Conservation (phyloP, 495 filamentous ascomycete genomes). For the Penicillium desertorum region DNA sequence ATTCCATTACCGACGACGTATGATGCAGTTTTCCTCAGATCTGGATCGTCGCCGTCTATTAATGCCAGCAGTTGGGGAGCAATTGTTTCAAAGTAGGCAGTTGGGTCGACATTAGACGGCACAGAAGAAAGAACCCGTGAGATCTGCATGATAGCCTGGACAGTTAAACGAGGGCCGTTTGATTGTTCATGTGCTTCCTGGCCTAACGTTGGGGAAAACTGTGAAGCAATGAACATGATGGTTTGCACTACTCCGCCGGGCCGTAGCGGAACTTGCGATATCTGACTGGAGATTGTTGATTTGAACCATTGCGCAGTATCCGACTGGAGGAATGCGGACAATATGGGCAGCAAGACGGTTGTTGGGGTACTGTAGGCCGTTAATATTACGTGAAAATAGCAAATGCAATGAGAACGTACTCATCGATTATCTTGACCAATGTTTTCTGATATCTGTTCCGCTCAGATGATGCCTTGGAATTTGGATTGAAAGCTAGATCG, state of each 20-base stretch:
- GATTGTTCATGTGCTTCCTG: slow-evolving; percentile 39
- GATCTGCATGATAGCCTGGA: slow-evolving; percentile 68
- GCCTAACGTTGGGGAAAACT: slow-evolving; percentile 49
- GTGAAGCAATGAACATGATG: slow-evolving; percentile 68
- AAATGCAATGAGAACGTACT: slow-evolving; percentile 32
- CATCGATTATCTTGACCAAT: slow-evolving; percentile 41
- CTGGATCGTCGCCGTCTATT: slow-evolving; percentile 63
- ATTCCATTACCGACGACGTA: slow-evolving; percentile 76
- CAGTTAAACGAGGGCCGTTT: slow-evolving; percentile 63
- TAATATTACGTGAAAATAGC: slow-evolving; percentile 12
- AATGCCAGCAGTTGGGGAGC: slow-evolving; percentile 65
- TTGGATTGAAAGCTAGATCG: slow-evolving; percentile 45
- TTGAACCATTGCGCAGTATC: slow-evolving; percentile 50
- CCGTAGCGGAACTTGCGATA: slow-evolving; percentile 66
- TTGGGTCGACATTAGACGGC: slow-evolving; percentile 56
- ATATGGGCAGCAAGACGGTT: slow-evolving; percentile 42
- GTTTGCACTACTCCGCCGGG: slow-evolving; percentile 63
- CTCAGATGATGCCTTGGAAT: slow-evolving; percentile 18
- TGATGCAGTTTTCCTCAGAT: slow-evolving; percentile 64
- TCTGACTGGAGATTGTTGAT: slow-evolving; percentile 46
- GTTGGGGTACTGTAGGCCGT: slow-evolving; percentile 40
- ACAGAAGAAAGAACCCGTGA: slow-evolving; percentile 62
- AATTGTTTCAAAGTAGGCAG: slow-evolving; percentile 61
- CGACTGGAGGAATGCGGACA: slow-evolving; percentile 49
- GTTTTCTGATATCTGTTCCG: slow-evolving; percentile 26